Conservation (phyloP, 176 grass and related monocot species). For the Melocanna baccifera region DNA sequence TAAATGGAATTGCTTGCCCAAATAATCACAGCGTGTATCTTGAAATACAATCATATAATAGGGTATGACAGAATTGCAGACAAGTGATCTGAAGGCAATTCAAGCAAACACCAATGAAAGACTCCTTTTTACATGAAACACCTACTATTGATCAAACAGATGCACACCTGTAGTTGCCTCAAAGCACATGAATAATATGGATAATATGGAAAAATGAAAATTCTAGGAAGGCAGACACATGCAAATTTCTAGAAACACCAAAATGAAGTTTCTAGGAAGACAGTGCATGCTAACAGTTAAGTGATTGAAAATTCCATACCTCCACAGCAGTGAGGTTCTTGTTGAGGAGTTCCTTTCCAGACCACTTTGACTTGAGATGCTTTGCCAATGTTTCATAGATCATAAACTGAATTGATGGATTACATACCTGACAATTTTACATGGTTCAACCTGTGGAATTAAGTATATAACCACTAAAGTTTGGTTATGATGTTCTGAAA, state of each 20-base stretch:
- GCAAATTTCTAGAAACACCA: not conserved
- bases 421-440: conserved; percentile 71
- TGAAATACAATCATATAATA: not conserved
- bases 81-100: conserved; percentile 8
- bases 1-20: conserved; percentile 10
- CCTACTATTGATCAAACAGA: not conserved
- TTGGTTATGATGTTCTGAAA: conserved; percentile 10
- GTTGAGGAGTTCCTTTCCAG: conserved; percentile 43
- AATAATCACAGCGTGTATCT: not conserved
- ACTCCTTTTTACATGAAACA: not conserved
- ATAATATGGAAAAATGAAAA: not conserved
- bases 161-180: conserved; percentile 7
- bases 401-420: conserved; percentile 99
- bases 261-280: conserved; percentile 25
- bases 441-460: conserved; percentile 30
- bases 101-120: not conserved
- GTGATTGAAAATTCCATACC: conserved; percentile 41
- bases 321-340: conserved; percentile 80
- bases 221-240: not conserved
- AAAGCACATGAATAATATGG: not conserved
- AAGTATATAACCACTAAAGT: not conserved
- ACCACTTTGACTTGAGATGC: conserved; percentile 57
- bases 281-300: not conserved
- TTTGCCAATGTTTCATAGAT: conserved; percentile 93
- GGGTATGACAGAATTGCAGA: conserved; percentile 14